Evolutionary conservation across 768 basidiomycete genomes (phyloP).

Genomic region (Lactifluus volemus): DNA sequence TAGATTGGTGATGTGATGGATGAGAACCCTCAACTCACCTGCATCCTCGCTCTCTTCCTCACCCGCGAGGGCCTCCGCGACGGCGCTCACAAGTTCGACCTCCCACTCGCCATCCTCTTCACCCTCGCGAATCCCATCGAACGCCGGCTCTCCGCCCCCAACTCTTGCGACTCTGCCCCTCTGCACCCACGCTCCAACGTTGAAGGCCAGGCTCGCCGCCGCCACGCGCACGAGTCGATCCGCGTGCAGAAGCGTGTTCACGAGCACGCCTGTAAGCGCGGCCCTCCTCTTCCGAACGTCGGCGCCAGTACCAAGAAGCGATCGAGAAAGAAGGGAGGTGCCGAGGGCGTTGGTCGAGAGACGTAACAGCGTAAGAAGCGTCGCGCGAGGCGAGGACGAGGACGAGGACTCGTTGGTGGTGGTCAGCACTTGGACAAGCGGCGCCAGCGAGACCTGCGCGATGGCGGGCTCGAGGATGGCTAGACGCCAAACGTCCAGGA

Average conservation of each 20-base stretch:
- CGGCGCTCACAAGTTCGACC: slow-evolving; percentile 70
- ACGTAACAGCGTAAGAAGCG: slow-evolving; percentile 60
- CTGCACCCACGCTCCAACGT: slow-evolving; percentile 61
- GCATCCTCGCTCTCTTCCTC: slow-evolving; percentile 74
- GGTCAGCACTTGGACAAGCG: slow-evolving; percentile 38
- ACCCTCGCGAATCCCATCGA: slow-evolving; percentile 29
- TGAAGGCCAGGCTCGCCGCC: slow-evolving; percentile 76
- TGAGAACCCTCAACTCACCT: slow-evolving; percentile 37
- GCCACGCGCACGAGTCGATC: slow-evolving; percentile 66
- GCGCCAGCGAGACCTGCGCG: slow-evolving; percentile 30
- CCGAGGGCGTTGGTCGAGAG: slow-evolving; percentile 63
- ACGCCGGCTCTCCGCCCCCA: slow-evolving; percentile 24
- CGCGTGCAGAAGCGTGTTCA: slow-evolving; percentile 58
- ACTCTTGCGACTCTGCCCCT: slow-evolving; percentile 41
- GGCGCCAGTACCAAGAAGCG: slow-evolving; percentile 30
- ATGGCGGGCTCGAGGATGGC: slow-evolving; percentile 51
- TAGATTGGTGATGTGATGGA: too few species aligned
- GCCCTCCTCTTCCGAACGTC: slow-evolving; percentile 24
- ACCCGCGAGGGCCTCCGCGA: slow-evolving; percentile 68
- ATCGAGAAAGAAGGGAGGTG: slow-evolving; percentile 32
- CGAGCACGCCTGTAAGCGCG: slow-evolving; percentile 45
- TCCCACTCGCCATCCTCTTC: slow-evolving; percentile 76
- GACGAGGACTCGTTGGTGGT: slow-evolving; percentile 26
- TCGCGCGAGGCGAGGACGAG: slow-evolving; percentile 27
- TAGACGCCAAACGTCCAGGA: slow-evolving; percentile 77